Evolutionary conservation across 352 stramenopile species (phyloP).

Genomic region (Thraustochytrium sp.): DNA sequence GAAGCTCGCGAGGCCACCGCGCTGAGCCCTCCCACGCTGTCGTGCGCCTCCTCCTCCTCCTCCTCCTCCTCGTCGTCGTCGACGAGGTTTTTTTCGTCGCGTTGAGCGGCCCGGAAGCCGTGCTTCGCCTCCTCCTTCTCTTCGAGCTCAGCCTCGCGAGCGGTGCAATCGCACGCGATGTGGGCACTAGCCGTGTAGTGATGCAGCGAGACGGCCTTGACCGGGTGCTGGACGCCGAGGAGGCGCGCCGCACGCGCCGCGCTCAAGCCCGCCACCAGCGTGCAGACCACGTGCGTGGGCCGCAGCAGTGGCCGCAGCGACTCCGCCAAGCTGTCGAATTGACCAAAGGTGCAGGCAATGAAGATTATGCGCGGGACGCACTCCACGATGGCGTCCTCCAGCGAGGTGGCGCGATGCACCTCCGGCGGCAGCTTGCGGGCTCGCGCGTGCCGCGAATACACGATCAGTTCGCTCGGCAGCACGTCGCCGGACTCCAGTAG

Average conservation of each 20-base stretch:
- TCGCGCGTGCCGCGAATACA: background rate
- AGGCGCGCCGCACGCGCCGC: background rate
- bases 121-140: background rate
- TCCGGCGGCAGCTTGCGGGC: background rate
- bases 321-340: background rate
- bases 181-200: background rate
- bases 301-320: background rate
- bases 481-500: background rate
- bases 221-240: background rate
- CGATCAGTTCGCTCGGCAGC: background rate
- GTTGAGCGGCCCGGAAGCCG: background rate
- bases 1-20: too few relatives aligned
- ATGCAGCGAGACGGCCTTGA: background rate
- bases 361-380: background rate
- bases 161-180: background rate
- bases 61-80: background rate
- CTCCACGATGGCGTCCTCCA: conserved; percentile 7
- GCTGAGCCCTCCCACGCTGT: too few relatives aligned
- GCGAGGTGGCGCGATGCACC: background rate
- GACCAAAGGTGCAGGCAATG: background rate
- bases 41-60: too few relatives aligned
- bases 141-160: background rate
- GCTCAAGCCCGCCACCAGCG: background rate
- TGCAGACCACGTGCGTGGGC: background rate
- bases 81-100: background rate